phyloP scores from a whole-genome alignment of 179 eudicot genomes.

The Dionaea muscipula region DNA sequence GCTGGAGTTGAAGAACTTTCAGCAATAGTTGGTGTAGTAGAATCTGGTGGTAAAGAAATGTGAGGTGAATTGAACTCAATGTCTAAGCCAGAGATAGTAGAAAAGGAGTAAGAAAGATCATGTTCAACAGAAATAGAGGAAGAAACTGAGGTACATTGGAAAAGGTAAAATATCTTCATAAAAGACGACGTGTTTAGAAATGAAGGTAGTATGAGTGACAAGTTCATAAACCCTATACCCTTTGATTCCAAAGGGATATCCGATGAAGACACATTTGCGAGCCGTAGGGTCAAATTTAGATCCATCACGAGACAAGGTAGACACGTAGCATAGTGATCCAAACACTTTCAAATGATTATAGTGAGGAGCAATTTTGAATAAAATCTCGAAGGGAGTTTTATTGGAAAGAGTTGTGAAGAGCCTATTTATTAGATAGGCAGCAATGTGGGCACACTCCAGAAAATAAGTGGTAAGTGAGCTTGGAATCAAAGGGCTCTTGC shows the following conservation, averaged over 20 bases:
- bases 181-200: neutral
- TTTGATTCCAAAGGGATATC: constrained; percentile 2
- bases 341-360: neutral
- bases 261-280: neutral
- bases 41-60: no score
- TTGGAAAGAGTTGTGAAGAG: neutral
- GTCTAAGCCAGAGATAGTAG: neutral
- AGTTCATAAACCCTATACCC: neutral
- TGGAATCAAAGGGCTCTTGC: neutral
- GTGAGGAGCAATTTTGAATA: neutral
- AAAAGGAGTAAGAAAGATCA: no score
- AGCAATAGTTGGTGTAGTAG: no score
- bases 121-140: no score
- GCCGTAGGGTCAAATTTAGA: neutral
- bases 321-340: neutral
- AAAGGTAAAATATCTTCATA: neutral
- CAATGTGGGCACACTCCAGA: neutral
- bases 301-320: neutral
- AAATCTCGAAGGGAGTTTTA: neutral
- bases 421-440: neutral
- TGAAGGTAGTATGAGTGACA: neutral
- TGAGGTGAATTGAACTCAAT: no score
- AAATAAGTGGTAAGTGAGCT: neutral
- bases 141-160: no score
- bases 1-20: no score